These are phyloP conservation scores for Penicillium cinerascens DNA, from an alignment of 495 filamentous ascomycete species.

Conservation along the genomic window DNA sequence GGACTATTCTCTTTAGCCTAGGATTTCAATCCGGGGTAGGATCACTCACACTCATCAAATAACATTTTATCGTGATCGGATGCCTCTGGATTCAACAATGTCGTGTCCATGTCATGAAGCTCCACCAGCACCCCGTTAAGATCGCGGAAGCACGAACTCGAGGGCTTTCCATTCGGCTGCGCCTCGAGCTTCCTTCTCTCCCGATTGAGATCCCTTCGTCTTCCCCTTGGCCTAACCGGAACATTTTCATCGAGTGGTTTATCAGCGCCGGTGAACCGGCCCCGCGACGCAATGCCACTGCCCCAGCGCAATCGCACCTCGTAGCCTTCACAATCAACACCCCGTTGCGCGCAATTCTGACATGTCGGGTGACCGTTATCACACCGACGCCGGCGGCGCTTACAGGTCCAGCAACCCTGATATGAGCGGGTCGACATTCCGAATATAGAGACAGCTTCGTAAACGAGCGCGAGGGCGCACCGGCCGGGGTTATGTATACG, in stretches of 20 bases:
- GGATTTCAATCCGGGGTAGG: neutral
- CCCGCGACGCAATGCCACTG: slow-evolving; percentile 35
- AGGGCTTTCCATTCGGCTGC: neutral
- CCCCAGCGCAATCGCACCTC: slow-evolving; percentile 37
- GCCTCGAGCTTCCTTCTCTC: slow-evolving; percentile 12
- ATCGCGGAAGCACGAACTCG: neutral
- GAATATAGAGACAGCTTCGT: slow-evolving; percentile 1
- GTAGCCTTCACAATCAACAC: slow-evolving; percentile 33
- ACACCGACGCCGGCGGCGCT: slow-evolving; percentile 31
- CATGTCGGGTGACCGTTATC: slow-evolving; percentile 29
- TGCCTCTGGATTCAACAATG: neutral
- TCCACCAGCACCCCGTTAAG: neutral
- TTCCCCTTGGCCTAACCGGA: slow-evolving; percentile 23
- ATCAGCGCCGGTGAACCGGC: slow-evolving; percentile 32
- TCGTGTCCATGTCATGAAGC: neutral
- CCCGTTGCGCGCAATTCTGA: slow-evolving; percentile 24
- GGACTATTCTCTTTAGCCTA: slow-evolving; percentile 17
- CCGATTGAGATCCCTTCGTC: slow-evolving; percentile 28
- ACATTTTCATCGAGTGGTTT: slow-evolving; percentile 27
- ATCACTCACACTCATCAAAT: slow-evolving; percentile 30
- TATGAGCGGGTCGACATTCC: slow-evolving; percentile 38
- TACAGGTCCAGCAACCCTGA: slow-evolving; percentile 40
- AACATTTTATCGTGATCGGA: slow-evolving; percentile 19
- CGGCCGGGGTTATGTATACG: neutral
- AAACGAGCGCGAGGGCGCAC: neutral